These are phyloP conservation scores for Tolypocladium cylindrosporum DNA, from an alignment of 2,329 filamentous ascomycete species.

Conservation along the genomic window DNA sequence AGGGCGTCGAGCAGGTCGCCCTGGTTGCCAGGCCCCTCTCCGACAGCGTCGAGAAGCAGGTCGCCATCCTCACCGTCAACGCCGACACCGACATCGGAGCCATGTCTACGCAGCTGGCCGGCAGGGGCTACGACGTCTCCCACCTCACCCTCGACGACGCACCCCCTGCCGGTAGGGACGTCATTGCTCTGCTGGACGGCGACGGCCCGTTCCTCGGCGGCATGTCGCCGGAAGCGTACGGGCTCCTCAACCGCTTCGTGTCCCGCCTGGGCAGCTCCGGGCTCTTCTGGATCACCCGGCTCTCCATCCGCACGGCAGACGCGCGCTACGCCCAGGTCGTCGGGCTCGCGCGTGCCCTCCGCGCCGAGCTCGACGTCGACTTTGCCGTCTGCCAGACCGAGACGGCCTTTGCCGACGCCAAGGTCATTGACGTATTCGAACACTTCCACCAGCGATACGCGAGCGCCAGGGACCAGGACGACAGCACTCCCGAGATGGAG, in stretches of 20 bases:
- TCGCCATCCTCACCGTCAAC: background rate
- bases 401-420: too few species aligned
- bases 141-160: background rate
- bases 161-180: background rate
- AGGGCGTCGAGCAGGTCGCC: too few species aligned
- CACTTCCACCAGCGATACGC: too few species aligned
- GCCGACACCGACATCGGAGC: background rate
- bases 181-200: slow-evolving; percentile 7
- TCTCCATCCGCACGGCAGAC: background rate
- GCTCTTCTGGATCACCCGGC: slow-evolving; percentile 19
- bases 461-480: too few species aligned
- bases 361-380: too few species aligned
- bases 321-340: too few species aligned
- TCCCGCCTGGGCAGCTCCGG: background rate
- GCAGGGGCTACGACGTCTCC: background rate
- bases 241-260: background rate
- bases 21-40: too few species aligned
- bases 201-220: slow-evolving; percentile 2
- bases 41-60: too few species aligned
- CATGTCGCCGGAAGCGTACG: background rate
- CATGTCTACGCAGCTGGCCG: background rate
- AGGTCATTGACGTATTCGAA: too few species aligned
- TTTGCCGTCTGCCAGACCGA: too few species aligned
- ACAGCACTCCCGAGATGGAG: too few species aligned
- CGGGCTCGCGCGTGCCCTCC: too few species aligned